Base-by-base conservation (phyloP, 257 asterid species). In the Leptodermis oblonga region DNA sequence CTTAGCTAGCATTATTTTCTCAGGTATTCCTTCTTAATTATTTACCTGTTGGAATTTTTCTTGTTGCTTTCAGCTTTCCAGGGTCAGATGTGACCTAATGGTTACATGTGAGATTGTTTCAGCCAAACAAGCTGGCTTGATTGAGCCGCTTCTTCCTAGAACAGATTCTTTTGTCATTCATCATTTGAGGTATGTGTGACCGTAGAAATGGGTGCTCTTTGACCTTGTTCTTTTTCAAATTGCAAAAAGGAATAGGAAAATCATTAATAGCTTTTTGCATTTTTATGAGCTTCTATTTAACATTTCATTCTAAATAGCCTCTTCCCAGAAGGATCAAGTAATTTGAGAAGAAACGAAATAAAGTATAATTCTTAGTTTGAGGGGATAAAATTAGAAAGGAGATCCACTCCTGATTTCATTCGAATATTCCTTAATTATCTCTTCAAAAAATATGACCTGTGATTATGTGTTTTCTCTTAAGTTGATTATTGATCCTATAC, bases 121-220 rank as follows among this genome's bases (percentile, higher is more conserved):
- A 25, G 8, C 15, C 36, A 53, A 17, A 28, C 56, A 72, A 53
- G 20, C 43, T 53, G n/a, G 61, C 56, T 72, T 72, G 65, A 63
- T 31, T 15, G 76, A 63, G 65, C 76, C 37, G 55, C 76, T 72
- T 72, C 70, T 72, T 41, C 76, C 76, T 41, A 49, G 65, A 17
- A 72, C 70, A 18, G 41, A 72, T 37, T 62, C 76, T 51, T 63
- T 51, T 34, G 52, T 28, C 54, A 51, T 63, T 63, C 51, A 53
- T 64, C 56, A 72, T 14, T 63, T 55, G 31, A 72, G 76, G 76
- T 72, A 72, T 15, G 8, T 49, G 20, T 23, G 23, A 72, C 54
- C 34, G 49, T 25, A 51, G 65, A 36, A 63, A 23, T 59, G 3
- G 1, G 36, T 43, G 46, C 26, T 34, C 31, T 37, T 58, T 46